Conservation (phyloP, 176 grass and related monocot species). For the Canna indica region DNA sequence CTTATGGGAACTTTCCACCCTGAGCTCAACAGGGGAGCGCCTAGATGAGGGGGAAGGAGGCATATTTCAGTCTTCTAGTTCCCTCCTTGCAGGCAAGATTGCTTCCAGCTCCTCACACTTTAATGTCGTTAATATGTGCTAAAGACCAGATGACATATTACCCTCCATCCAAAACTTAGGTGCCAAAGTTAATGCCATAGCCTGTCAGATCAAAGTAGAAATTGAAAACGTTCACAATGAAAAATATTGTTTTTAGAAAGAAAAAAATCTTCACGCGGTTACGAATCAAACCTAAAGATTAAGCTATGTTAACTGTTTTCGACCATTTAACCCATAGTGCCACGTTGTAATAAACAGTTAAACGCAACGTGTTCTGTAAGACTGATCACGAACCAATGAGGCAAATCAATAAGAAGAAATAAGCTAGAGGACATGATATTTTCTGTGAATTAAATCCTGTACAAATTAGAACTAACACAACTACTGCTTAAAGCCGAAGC, state of each 20-base stretch:
- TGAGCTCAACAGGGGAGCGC: conserved; percentile 44
- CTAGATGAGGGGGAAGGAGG: conserved; percentile 43
- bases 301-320: not conserved
- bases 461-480: not conserved
- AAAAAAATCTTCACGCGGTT: not conserved
- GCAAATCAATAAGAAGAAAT: not conserved
- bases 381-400: not conserved
- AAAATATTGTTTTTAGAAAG: not conserved
- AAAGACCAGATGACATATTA: not conserved
- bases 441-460: not conserved
- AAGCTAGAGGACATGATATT: not conserved
- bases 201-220: not conserved
- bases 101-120: conserved; percentile 1
- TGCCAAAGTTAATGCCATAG: not conserved
- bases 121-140: not conserved
- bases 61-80: conserved; percentile 41
- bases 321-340: not conserved
- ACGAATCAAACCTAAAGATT: not conserved
- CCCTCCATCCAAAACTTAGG: not conserved
- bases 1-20: conserved; percentile 30
- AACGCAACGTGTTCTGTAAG: not conserved
- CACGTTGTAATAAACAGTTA: not conserved
- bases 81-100: not conserved
- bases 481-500: not conserved
- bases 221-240: not conserved